Evolutionary conservation across 1,284 basidiomycete genomes (phyloP), one percentile per base, ranked within the genome.

Genomic region (Ganoderma lingzhi): DNA sequence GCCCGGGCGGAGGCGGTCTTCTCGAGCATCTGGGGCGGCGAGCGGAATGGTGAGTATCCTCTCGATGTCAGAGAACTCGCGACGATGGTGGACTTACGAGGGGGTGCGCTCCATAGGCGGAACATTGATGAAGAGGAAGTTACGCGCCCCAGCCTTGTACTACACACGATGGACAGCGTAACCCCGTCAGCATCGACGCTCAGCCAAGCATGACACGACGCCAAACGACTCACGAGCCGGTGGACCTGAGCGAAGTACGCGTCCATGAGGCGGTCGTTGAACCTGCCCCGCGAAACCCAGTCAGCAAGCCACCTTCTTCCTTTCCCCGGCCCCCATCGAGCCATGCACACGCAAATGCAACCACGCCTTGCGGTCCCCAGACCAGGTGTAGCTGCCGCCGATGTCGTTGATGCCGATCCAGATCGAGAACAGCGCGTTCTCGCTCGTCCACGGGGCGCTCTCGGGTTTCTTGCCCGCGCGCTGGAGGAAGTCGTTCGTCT

Each of bases 351-450:
- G 23, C 23, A 23, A 23, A 23, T 23, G 23, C 23, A 23, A 23
- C 85, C 73, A 88, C 88, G 85, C 85, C 66, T 75, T 77, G 5
- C 87, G 82, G 73, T 86, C 82, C 0, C 86, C 86, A 53, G 80
- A 72, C 67, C 77, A 37, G 64, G 82, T 84, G 70, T 82, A 89
- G 62, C 83, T 86, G 74, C 86, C 85, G 10, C 86, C 87, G 61
- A 90, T 85, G 74, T 89, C 88, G 74, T 90, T 90, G 71, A 89
- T 86, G 0, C 88, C 88, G 66, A 90, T 89, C 82, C 83, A 90
- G 45, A 89, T 80, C 0, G 87, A 87, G 78, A 90, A 89, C 66
- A 90, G 73, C 41, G 88, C 68, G 71, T 88, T 86, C 8, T 71
- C 72, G 65, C 84, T 84, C 32, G 84, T 86, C 88, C 88, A 89